phyloP scores from a whole-genome alignment of 306 rosid species.

The Medicago truncatula region DNA sequence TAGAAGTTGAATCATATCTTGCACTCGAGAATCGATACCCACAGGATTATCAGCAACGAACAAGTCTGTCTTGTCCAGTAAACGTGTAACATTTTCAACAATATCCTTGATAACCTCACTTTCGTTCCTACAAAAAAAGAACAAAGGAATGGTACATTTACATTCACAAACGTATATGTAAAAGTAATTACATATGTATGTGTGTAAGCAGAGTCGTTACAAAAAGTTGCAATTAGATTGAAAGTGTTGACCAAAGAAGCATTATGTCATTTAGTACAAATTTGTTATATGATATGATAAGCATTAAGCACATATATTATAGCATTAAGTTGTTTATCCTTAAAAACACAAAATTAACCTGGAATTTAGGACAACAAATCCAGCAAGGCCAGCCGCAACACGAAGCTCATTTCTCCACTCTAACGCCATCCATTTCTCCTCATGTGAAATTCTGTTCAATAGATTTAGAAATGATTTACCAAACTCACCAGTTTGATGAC shows the following conservation, averaged over 20 bases:
- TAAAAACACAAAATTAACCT: no score
- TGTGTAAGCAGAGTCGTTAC: no score
- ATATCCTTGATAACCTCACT: not conserved
- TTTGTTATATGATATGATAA: no score
- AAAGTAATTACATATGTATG: no score
- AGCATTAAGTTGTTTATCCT: no score
- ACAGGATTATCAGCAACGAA: slow-evolving; percentile 2
- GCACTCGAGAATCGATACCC: slow-evolving; percentile 10
- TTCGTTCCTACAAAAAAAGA: not conserved
- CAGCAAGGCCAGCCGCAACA: not conserved
- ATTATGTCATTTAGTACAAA: no score
- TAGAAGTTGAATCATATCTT: not conserved
- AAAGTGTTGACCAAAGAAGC: no score
- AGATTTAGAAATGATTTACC: not conserved
- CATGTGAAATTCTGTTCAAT: not conserved
- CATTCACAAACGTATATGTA: not conserved
- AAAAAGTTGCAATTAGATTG: no score
- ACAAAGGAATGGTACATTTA: not conserved
- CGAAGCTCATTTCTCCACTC: not conserved
- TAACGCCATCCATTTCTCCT: not conserved
- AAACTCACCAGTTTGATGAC: no score
- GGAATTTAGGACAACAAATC: not conserved
- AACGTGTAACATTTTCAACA: slow-evolving; percentile 11
- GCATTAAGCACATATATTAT: no score
- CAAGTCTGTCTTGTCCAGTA: slow-evolving; percentile 33